phyloP scores from a whole-genome alignment of 2,329 filamentous ascomycete species.

The Aspergillus pseudonomiae region DNA sequence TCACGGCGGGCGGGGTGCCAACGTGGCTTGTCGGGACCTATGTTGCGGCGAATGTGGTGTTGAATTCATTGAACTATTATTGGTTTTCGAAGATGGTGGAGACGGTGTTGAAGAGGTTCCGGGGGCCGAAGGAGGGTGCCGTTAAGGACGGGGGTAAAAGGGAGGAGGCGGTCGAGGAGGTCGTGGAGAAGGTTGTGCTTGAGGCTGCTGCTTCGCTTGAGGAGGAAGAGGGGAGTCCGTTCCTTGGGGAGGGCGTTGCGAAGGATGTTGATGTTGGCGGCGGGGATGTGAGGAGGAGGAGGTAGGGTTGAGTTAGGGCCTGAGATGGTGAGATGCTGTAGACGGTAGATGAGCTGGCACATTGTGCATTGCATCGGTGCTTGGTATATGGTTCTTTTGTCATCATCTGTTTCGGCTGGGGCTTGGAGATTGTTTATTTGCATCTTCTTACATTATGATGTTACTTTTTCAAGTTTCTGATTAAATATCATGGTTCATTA shows the following conservation, averaged over 20 bases:
- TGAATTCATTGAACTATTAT: constrained; percentile 66
- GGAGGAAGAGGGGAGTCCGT: constrained; percentile 33
- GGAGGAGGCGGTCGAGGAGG: constrained; percentile 14
- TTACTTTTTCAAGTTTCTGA: not conserved
- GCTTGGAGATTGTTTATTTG: not conserved
- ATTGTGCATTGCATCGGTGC: not conserved
- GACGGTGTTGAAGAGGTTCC: constrained; percentile 65
- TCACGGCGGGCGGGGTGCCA: constrained; percentile 49
- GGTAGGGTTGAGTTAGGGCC: not conserved
- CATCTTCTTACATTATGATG: not conserved
- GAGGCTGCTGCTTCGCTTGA: constrained; percentile 37
- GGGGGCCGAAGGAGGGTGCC: constrained; percentile 34
- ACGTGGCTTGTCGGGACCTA: constrained; percentile 63
- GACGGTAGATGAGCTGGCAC: not conserved
- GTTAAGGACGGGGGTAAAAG: constrained; percentile 3
- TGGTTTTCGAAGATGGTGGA: constrained; percentile 72
- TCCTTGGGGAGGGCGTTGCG: constrained; percentile 27
- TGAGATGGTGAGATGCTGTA: not conserved
- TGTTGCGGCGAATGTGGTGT: constrained; percentile 59
- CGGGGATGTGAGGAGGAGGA: constrained; percentile 72
- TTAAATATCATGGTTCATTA: not conserved
- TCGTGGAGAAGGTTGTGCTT: constrained; percentile 36
- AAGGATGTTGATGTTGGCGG: constrained; percentile 72
- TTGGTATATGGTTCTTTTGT: not conserved
- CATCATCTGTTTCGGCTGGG: not conserved